Evolutionary conservation across 805 yeast species (phyloP), one percentile per base, ranked within the genome.

Genomic region (Nakazawaea siamensis): DNA sequence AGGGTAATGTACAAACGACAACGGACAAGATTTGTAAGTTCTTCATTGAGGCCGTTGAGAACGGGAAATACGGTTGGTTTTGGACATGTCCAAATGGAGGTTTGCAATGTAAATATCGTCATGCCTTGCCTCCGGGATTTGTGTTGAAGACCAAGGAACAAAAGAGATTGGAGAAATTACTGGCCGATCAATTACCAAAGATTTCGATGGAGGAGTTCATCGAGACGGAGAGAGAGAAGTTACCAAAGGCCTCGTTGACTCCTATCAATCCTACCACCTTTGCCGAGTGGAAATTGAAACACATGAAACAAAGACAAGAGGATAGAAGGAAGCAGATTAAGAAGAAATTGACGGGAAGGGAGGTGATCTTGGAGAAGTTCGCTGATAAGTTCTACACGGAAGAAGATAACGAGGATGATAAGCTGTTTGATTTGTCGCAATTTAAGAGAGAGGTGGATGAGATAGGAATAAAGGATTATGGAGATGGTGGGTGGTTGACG

Each of bases 11-110:
- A 37, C 77, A 77, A 56, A 86, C 96, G 9, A 87, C 97, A 11
- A 92, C 99, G 0, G 97, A 90, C 45, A 92, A 73, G 46, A 84
- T 92, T 32, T 92, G 99, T 72, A 92, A 88, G 57, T 76, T 58
- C 59, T 94, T 92, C 63, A 84, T 92, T 45, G 95, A 87, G 41
- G 97, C 98, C 0, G 97, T 92, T 39, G 99, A 92, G 55, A 86
- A 87, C 52, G 92, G 90, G 39, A 90, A 90, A 55, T 92, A 92
- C 55, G 98, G 98, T 52, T 92, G 98, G 98, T 88, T 92, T 61
- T 92, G 98, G 98, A 69, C 72, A 15, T 92, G 98, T 66, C 98
- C 98, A 18, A 85, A 85, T 48, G 88, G 90, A 27, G 97, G 95
- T 45, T 76, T 81, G 42, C 80, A 75, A 41, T 92, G 99, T 73